These are phyloP conservation scores for Ceratobasidium sp. DNA, from an alignment of 1,284 basidiomycete genomes.

Conservation along the genomic window DNA sequence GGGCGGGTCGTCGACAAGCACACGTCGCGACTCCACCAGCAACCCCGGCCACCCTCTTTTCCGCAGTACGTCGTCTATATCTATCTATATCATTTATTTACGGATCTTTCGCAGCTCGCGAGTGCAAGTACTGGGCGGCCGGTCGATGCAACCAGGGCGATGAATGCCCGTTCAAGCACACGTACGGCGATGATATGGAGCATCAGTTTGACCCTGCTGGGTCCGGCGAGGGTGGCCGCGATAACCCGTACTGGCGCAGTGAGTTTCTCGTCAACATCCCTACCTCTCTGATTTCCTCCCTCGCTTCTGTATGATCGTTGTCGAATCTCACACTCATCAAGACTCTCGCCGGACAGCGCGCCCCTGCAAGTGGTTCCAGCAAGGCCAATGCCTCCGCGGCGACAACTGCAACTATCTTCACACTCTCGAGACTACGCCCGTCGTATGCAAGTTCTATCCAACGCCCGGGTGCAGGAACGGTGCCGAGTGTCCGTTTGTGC, in stretches of 20 bases:
- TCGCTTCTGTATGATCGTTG: neutral
- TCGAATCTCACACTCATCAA: constrained; percentile 33
- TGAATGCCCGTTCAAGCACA: constrained; percentile 44
- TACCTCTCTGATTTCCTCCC: neutral
- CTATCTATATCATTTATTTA: neutral
- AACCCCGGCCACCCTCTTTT: constrained; percentile 32
- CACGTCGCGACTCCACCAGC: constrained; percentile 9
- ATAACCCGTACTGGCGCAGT: constrained; percentile 45
- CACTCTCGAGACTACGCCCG: constrained; percentile 40
- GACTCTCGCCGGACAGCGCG: constrained; percentile 8
- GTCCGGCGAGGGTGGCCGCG: neutral
- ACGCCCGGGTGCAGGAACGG: constrained; percentile 43
- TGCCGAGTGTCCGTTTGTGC: constrained; percentile 40
- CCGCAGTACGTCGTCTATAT: constrained; percentile 1
- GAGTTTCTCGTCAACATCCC: neutral
- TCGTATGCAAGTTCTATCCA: constrained; percentile 43
- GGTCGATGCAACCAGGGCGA: constrained; percentile 45
- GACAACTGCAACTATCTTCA: constrained; percentile 45
- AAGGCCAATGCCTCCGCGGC: constrained; percentile 43
- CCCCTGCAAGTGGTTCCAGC: constrained; percentile 45
- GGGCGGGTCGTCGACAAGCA: neutral
- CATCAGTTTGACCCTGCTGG: constrained; percentile 20
- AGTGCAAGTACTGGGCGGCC: constrained; percentile 46
- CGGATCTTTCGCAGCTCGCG: constrained; percentile 14
- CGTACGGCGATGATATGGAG: constrained; percentile 40